Percentiles rank a stretch among this genome's conserved stretches.
Evolutionary conservation across 805 yeast species (phyloP).

Genomic region (Candida schatavii): DNA sequence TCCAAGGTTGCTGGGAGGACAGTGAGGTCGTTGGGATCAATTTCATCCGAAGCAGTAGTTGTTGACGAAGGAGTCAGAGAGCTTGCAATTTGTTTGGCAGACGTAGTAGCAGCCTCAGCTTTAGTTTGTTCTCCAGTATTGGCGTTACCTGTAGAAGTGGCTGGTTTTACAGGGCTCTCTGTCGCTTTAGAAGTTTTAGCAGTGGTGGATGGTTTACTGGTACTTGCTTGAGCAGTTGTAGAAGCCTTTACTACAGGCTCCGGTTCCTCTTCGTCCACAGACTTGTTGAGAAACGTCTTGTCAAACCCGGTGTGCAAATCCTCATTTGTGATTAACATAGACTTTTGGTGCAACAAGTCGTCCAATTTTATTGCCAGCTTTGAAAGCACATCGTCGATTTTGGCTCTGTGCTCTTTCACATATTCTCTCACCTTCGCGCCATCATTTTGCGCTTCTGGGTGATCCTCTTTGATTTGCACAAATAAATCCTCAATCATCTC

Average conservation of each 20-base stretch:
- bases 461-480: slow-evolving; percentile 68
- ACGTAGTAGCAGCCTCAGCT: slow-evolving; percentile 3
- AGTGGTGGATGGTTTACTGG: slow-evolving; percentile 7
- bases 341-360: slow-evolving; percentile 66
- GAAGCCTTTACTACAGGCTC: background rate
- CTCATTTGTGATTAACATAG: slow-evolving; percentile 77
- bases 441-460: slow-evolving; percentile 42
- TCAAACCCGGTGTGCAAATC: slow-evolving; percentile 93
- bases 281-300: slow-evolving; percentile 72
- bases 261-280: slow-evolving; percentile 21
- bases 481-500: slow-evolving; percentile 92
- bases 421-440: slow-evolving; percentile 33
- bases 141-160: background rate
- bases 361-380: slow-evolving; percentile 67
- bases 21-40: slow-evolving; percentile 46
- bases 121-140: background rate
- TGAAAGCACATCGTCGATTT: slow-evolving; percentile 62
- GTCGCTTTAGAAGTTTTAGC: background rate
- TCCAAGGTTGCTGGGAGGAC: slow-evolving; percentile 61
- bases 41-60: slow-evolving; percentile 17
- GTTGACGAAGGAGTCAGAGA: slow-evolving; percentile 5
- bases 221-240: background rate
- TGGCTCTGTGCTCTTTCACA: slow-evolving; percentile 60
- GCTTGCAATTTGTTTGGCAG: slow-evolving; percentile 7
- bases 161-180: background rate